phyloP scores from a whole-genome alignment of 2,329 filamentous ascomycete genomes.

The Exserohilum rostratum region DNA sequence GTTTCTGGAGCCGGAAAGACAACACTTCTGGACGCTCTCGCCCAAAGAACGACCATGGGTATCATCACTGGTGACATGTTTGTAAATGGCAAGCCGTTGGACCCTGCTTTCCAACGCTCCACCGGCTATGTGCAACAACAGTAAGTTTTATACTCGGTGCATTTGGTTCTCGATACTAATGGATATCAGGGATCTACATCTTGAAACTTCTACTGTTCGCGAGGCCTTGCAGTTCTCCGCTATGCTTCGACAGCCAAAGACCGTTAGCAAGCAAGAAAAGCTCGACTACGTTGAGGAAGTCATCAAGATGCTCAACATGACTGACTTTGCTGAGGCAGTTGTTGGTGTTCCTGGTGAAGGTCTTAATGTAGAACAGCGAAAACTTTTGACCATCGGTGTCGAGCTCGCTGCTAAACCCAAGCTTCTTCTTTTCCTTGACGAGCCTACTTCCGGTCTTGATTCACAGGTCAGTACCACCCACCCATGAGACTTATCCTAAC shows the following conservation, averaged over 20 bases:
- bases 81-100: slow-evolving; percentile 45
- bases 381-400: slow-evolving; percentile 73
- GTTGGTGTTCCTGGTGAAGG: slow-evolving; percentile 68
- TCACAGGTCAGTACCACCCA: slow-evolving; percentile 41
- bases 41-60: slow-evolving; percentile 44
- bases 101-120: slow-evolving; percentile 46
- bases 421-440: slow-evolving; percentile 67
- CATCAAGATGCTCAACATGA: slow-evolving; percentile 70
- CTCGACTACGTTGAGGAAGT: slow-evolving; percentile 67
- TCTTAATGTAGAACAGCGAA: slow-evolving; percentile 72
- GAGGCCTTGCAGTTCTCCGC: slow-evolving; percentile 47
- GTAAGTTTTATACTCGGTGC: slow-evolving; percentile 13
- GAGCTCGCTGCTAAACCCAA: slow-evolving; percentile 73
- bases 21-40: slow-evolving; percentile 46
- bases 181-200: slow-evolving; percentile 40
- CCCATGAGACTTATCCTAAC: not conserved
- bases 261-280: slow-evolving; percentile 63
- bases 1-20: slow-evolving; percentile 49
- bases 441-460: slow-evolving; percentile 67
- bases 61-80: slow-evolving; percentile 49
- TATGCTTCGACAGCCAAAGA: slow-evolving; percentile 56
- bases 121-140: slow-evolving; percentile 51
- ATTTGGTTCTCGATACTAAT: slow-evolving; percentile 3
- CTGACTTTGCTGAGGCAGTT: slow-evolving; percentile 69
- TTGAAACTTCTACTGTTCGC: slow-evolving; percentile 47